Base-by-base conservation (phyloP, 176 grass and related monocot genomes). In the Otatea glauca region DNA sequence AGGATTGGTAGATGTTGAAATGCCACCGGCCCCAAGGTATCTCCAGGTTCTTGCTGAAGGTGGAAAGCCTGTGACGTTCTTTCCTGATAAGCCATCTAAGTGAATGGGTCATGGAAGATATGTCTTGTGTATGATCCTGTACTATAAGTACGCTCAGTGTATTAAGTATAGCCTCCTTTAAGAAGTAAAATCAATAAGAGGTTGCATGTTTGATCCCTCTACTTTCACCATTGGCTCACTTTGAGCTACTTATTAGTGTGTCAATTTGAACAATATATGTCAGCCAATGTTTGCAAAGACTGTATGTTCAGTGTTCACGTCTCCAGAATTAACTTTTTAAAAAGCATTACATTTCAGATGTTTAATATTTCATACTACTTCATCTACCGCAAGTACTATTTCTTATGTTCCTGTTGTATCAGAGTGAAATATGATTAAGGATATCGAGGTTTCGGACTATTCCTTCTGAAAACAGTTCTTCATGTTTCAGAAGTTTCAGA, bases 11-110 rank as follows among this genome's bases (percentile, higher is more conserved):
- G 24, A 66, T 37, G 41, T 50, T 21, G 42, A 49, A 45, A 47
- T 50, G 25, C 76, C 76, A 18, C 76, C 72, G 4, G 48, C 16
- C 7, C 72, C 60, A 48, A 79, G 76, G 25, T 65, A 79, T 47
- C 59, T 79, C 60, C 76, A 65, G 17, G 76, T 65, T 65, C 58
- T 79, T 79, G 58, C 41, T 64, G 76, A 79, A 39, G 63, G 74
- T 42, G 74, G 5, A 3, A 4, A 27, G 20, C 14, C 18, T 29
- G 23, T 21, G 7, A 12, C 12, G 7, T 83, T 63, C 5, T 20
- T 64, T 79, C 17, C 21, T 7, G 49, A 85, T 9, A 2, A n/a
- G 3, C 3, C 1, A 56, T 12, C 49, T 1, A 38, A 56, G 7
- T 55, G 7, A 21, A 6, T 75, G 7, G 29, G 49, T 75, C 16